Evolutionary conservation across 148 eudicot species (phyloP).

Genomic region (Persicaria tinctoria): DNA sequence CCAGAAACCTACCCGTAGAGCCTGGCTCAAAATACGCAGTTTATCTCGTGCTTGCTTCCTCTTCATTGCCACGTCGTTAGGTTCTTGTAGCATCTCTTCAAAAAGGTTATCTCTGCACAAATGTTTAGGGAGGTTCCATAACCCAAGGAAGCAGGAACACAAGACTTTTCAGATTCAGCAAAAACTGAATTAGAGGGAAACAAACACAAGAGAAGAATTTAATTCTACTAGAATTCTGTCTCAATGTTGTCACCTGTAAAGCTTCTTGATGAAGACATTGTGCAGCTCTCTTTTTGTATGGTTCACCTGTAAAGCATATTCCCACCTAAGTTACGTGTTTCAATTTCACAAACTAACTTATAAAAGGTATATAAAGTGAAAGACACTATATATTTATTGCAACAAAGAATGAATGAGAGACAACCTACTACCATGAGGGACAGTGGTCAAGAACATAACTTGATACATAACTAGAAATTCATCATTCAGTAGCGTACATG

Average conservation of each 20-base stretch:
- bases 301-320: slow-evolving; percentile 47
- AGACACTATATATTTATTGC: neutral
- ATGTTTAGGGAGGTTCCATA: slow-evolving; percentile 11
- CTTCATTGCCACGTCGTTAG: slow-evolving; percentile 70
- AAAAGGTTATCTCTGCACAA: slow-evolving; percentile 72
- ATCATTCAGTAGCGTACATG: neutral
- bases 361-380: neutral
- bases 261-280: slow-evolving; percentile 82
- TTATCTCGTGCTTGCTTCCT: slow-evolving; percentile 77
- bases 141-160: neutral
- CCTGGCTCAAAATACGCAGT: slow-evolving; percentile 73
- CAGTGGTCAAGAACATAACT: neutral
- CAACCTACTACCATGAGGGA: neutral
- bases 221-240: neutral
- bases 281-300: slow-evolving; percentile 93
- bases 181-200: neutral
- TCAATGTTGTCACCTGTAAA: slow-evolving; percentile 64
- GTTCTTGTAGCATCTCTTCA: slow-evolving; percentile 94
- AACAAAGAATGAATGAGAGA: neutral
- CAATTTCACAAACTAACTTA: neutral
- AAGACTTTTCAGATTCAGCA: neutral
- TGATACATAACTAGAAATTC: neutral
- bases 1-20: slow-evolving; percentile 60
- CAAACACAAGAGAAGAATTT: neutral
- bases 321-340: neutral